Base-by-base conservation (phyloP, 164 flowering plant genomes). In the Berberis thunbergii region DNA sequence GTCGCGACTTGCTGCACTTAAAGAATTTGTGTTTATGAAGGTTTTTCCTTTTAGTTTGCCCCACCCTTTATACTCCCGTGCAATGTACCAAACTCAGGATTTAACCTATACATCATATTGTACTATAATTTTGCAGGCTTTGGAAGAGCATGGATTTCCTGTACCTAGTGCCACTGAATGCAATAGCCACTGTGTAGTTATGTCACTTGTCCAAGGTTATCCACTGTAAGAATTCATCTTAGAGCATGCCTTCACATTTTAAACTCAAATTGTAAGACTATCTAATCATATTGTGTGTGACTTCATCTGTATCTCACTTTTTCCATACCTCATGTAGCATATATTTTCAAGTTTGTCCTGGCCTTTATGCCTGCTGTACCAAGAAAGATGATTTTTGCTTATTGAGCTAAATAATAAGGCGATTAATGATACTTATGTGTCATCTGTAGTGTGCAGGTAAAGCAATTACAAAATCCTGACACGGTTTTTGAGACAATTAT, bases 11-110 rank as follows among this genome's bases (percentile, higher is more conserved):
- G 97, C 97, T 69, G 98, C 97, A 1, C 80, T 87, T 50, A 94
- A 91, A 61, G 98, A 94, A 70, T 94, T 77, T 80, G 91, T 95
- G 12, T 94, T 94, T 75, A 91, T 94, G 98, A 88, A 94, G 98
- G 98, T 93, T 45, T 26, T 26, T 26, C 26, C 26, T 1, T 48
- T 63, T 45, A 10, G 2, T 54, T 44, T 13, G 1, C 2, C 48
- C 46, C 12, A 45, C 50, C 5, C 41, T 39, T 63, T 45, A 13
- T 50, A 9, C 45, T 8, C 53, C 7, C 54, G 64, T 54, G 41
- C 41, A 4, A 41, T 13, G 40, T 41, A 52, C 54, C 4, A 1
- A 1, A 11, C n/a, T 54, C 26, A 0, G 26, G 26, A 26, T 26
- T 26, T 26, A 26, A 26, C 26, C 26, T 26, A 26, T 26, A 26